Conservation (phyloP, 768 basidiomycete species). For the Wakefieldia striispora region DNA sequence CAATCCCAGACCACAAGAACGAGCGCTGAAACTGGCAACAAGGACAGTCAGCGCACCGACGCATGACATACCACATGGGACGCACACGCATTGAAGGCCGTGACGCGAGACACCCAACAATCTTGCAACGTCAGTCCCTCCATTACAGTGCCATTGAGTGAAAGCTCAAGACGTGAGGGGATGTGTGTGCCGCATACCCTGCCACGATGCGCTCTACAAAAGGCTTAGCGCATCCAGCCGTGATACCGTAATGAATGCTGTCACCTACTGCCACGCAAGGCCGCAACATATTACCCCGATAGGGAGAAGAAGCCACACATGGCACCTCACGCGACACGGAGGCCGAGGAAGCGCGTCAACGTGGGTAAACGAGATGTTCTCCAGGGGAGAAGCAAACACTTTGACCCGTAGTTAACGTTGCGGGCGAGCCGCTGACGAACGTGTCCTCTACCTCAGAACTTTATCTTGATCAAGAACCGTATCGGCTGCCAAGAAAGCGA, state of each 20-base stretch:
- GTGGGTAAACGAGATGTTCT: background rate
- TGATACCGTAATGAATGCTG: background rate
- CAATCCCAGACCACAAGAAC: conserved; percentile 9
- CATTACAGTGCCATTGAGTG: conserved; percentile 4
- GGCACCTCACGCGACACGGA: background rate
- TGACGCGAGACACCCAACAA: conserved; percentile 11
- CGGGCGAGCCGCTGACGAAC: too few relatives aligned
- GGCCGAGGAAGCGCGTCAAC: background rate
- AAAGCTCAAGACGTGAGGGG: background rate
- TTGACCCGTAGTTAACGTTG: too few relatives aligned
- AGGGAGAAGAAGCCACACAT: background rate
- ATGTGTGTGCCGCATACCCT: background rate
- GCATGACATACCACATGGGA: background rate
- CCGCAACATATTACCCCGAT: conserved; percentile 2
- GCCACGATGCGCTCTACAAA: background rate
- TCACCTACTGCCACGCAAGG: background rate
- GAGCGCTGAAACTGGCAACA: conserved; percentile 2
- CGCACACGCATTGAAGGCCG: conserved; percentile 10
- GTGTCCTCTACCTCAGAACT: background rate
- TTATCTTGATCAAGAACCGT: background rate
- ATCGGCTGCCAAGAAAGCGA: background rate
- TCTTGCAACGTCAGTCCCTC: conserved; percentile 2
- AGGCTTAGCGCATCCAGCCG: background rate
- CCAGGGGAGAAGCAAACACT: background rate
- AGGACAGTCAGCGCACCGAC: background rate